phyloP scores from a whole-genome alignment of 1,284 basidiomycete genomes.

The Ustilago trichophora region DNA sequence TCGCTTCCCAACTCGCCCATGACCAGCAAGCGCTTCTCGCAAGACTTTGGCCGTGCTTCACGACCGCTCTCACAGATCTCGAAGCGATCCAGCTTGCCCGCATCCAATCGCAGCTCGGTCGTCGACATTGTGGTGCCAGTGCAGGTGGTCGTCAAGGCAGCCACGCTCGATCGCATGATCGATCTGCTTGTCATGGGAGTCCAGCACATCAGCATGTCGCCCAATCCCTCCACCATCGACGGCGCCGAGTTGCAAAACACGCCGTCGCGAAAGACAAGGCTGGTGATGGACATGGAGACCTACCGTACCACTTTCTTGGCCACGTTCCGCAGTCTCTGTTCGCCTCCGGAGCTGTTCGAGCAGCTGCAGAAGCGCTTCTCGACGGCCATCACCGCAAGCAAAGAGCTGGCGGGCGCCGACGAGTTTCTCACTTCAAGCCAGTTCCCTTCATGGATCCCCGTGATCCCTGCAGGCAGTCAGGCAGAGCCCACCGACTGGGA shows the following conservation, averaged over 20 bases:
- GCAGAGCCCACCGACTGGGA: constrained; percentile 59
- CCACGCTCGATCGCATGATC: constrained; percentile 57
- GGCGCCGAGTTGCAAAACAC: constrained; percentile 17
- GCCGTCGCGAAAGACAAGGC: constrained; percentile 31
- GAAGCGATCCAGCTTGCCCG: constrained; percentile 58
- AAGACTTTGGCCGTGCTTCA: constrained; percentile 47
- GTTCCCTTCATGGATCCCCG: constrained; percentile 59
- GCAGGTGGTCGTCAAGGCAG: constrained; percentile 55
- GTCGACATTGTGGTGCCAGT: constrained; percentile 47
- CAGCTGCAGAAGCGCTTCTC: constrained; percentile 58
- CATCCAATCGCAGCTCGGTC: constrained; percentile 59
- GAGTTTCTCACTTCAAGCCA: constrained; percentile 52
- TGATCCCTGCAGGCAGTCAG: constrained; percentile 30
- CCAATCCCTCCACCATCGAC: constrained; percentile 7
- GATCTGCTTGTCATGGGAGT: constrained; percentile 64
- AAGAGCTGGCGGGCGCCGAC: constrained; percentile 52
- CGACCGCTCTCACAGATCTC: constrained; percentile 59
- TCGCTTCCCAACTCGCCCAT: constrained; percentile 50
- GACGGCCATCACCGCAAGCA: constrained; percentile 56
- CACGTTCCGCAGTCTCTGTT: constrained; percentile 55
- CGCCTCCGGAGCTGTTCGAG: constrained; percentile 58
- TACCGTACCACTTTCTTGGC: constrained; percentile 59
- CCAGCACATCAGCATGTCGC: constrained; percentile 46
- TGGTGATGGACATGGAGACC: constrained; percentile 53
- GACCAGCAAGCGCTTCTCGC: constrained; percentile 57